Evolutionary conservation across 306 rosid species (phyloP).

Genomic region (Vigna reflexopilosa): DNA sequence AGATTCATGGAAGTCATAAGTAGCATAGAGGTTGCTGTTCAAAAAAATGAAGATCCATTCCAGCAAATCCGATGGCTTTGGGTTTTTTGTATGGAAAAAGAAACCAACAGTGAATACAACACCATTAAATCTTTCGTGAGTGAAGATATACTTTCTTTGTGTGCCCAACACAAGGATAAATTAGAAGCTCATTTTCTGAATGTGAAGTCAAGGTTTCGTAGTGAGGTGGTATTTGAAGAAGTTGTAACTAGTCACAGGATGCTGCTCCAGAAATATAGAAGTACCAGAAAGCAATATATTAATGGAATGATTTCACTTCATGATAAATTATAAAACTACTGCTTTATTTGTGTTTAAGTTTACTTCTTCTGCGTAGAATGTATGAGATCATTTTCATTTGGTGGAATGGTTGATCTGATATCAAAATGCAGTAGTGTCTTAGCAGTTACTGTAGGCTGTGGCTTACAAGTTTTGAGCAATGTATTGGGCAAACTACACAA

Average conservation of each 20-base stretch:
- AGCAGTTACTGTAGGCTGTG: constrained; percentile 23
- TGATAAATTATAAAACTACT: constrained; percentile 46
- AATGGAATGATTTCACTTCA: constrained; percentile 85
- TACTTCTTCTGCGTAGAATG: constrained; percentile 14
- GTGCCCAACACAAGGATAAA: constrained; percentile 51
- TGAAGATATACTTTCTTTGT: constrained; percentile 47
- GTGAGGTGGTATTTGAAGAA: constrained; percentile 64
- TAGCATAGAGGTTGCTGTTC: constrained; percentile 57
- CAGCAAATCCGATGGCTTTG: constrained; percentile 69
- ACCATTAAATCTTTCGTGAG: constrained; percentile 46
- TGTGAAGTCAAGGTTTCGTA: constrained; percentile 70
- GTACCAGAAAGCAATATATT: constrained; percentile 71
- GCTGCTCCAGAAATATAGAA: constrained; percentile 70
- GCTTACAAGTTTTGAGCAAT: constrained; percentile 23
- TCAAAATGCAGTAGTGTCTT: neutral
- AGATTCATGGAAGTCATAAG: constrained; percentile 61
- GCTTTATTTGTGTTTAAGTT: constrained; percentile 1
- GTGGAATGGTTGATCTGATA: constrained; percentile 34
- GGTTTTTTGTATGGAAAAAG: constrained; percentile 51
- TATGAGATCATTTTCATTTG: constrained; percentile 35
- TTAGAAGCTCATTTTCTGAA: constrained; percentile 61
- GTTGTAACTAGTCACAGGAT: constrained; percentile 56
- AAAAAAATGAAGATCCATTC: constrained; percentile 71
- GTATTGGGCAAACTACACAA: constrained; percentile 25
- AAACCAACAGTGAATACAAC: constrained; percentile 41